phyloP scores from a whole-genome alignment of 208 protist genomes.

The Wallacemonas collosoma region DNA sequence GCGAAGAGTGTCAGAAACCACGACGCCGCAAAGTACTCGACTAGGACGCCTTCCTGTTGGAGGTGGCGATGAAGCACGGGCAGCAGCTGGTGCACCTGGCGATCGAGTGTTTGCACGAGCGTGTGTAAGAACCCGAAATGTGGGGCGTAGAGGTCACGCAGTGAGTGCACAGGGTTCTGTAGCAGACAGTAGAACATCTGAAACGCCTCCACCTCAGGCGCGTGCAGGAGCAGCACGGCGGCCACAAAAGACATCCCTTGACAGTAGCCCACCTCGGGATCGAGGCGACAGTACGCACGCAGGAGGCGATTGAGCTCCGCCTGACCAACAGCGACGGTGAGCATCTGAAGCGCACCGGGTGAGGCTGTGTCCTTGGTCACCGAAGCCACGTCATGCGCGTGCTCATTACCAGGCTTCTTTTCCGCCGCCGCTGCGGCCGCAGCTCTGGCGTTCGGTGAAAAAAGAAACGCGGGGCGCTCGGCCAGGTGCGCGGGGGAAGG shows the following conservation, averaged over 20 bases:
- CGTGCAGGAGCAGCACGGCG: conserved; percentile 46
- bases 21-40: conserved; percentile 49
- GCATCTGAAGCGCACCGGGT: not conserved
- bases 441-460: not conserved
- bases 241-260: conserved; percentile 82
- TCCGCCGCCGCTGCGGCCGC: not conserved
- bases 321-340: conserved; percentile 34
- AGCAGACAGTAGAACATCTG: conserved; percentile 20
- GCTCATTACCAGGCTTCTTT: no score
- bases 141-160: conserved; percentile 57
- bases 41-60: conserved; percentile 22
- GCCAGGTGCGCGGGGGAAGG: not conserved
- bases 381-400: not conserved
- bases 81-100: conserved; percentile 33
- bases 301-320: conserved; percentile 46
- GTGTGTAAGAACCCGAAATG: conserved; percentile 48
- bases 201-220: conserved; percentile 57
- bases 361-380: not conserved
- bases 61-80: conserved; percentile 52
- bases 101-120: conserved; percentile 30
- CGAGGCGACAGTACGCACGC: conserved; percentile 35
- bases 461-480: not conserved
- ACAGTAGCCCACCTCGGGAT: conserved; percentile 73
- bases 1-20: conserved; percentile 74
- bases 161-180: conserved; percentile 20